A percentile compares a stretch with the other conserved stretches of the same genome.
Evolutionary conservation across 2,329 filamentous ascomycete species (phyloP).

Genomic region (Chrysoporthe puriensis): DNA sequence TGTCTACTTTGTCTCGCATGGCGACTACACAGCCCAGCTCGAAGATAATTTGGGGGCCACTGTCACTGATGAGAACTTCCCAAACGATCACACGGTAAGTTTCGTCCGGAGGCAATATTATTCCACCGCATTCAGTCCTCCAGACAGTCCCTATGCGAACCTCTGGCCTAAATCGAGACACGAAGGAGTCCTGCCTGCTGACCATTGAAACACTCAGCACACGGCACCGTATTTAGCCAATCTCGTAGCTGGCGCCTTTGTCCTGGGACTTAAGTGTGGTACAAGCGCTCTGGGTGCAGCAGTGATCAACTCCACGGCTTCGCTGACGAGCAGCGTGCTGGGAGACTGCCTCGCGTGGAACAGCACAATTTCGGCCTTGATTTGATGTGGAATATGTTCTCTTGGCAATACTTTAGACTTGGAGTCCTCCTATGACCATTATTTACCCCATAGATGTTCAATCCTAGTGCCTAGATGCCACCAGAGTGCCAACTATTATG

Average conservation of each 20-base stretch:
- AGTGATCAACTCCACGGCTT: slow-evolving; percentile 39
- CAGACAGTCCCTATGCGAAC: too few relatives aligned
- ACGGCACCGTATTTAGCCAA: slow-evolving; percentile 43
- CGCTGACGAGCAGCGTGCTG: slow-evolving; percentile 36
- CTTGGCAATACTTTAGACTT: background rate
- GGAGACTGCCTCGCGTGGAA: slow-evolving; percentile 38
- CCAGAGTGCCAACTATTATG: too few relatives aligned
- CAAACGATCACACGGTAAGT: slow-evolving; percentile 59
- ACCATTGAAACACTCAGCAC: background rate
- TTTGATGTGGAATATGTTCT: background rate
- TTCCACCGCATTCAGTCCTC: background rate
- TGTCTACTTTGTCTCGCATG: slow-evolving; percentile 63
- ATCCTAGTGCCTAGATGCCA: too few relatives aligned
- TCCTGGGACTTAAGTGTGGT: slow-evolving; percentile 56
- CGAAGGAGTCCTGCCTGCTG: background rate
- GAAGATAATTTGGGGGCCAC: slow-evolving; percentile 54
- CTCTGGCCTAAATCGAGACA: background rate
- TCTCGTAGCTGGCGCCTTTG: slow-evolving; percentile 59
- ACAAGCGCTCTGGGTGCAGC: slow-evolving; percentile 45
- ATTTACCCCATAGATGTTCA: background rate
- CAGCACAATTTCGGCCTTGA: slow-evolving; percentile 34
- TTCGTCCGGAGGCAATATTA: background rate
- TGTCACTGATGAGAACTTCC: slow-evolving; percentile 57
- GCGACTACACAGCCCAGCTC: slow-evolving; percentile 58
- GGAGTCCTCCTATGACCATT: background rate